Evolutionary conservation across 129 eudicot genomes (phyloP).

Genomic region (Heracleum sosnowskyi): DNA sequence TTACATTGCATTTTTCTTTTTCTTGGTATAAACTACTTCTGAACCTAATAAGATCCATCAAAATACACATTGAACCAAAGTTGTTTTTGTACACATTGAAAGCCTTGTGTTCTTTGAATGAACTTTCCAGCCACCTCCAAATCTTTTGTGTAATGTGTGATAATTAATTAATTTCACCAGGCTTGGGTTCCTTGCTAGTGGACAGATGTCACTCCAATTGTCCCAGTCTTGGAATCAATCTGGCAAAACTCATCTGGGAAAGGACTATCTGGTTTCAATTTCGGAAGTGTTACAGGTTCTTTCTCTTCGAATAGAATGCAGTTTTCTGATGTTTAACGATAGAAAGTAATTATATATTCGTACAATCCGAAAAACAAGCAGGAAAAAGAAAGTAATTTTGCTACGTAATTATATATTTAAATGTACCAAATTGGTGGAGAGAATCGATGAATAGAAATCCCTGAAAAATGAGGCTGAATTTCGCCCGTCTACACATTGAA

Average conservation of each 20-base stretch:
- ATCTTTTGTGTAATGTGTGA: background rate
- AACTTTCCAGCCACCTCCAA: background rate
- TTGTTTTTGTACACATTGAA: background rate
- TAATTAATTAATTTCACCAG: constrained; percentile 78
- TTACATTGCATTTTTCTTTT: background rate
- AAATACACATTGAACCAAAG: background rate
- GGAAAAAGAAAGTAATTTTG: no score
- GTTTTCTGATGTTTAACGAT: background rate
- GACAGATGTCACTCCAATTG: constrained; percentile 89
- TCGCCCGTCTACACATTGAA: no score
- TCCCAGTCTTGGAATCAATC: constrained; percentile 91
- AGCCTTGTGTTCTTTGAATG: background rate
- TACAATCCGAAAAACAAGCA: no score
- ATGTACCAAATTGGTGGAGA: no score
- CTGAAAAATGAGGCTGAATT: no score
- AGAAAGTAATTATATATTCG: background rate
- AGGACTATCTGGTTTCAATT: constrained; percentile 87
- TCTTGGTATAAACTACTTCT: background rate
- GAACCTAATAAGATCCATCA: background rate
- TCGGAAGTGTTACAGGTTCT: constrained; percentile 98
- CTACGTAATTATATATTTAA: no score
- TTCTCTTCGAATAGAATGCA: constrained; percentile 20
- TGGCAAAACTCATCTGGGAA: constrained; percentile 94
- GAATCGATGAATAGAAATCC: no score
- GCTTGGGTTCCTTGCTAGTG: constrained; percentile 93